Evolutionary conservation across 192 early-diverging fungal genomes (phyloP).

Genomic region (Radiomyces spectabilis): DNA sequence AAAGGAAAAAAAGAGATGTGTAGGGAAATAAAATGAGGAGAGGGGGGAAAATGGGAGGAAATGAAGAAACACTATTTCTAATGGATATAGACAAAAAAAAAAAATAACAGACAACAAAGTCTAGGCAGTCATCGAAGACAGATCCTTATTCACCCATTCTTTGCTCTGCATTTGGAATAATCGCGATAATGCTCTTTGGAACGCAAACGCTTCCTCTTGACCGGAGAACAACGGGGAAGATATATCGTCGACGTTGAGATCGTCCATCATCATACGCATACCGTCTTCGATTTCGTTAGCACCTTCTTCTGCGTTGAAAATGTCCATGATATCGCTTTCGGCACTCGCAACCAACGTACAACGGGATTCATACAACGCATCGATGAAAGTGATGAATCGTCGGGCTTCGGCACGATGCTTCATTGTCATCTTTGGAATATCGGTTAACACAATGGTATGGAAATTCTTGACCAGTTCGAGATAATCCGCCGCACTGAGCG

Average conservation of each 20-base stretch:
- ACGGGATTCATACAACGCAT: slow-evolving; percentile 86
- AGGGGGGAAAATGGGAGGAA: no score
- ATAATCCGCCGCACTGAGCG: slow-evolving; percentile 84
- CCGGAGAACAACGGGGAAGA: slow-evolving; percentile 67
- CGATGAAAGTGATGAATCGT: slow-evolving; percentile 90
- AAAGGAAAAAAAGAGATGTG: no score
- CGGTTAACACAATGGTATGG: slow-evolving; percentile 70
- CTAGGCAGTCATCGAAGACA: neutral
- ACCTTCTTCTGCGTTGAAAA: slow-evolving; percentile 66
- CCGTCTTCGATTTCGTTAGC: slow-evolving; percentile 27
- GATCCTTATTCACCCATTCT: slow-evolving; percentile 49
- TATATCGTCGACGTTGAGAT: slow-evolving; percentile 37
- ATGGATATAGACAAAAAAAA: no score
- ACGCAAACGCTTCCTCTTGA: slow-evolving; percentile 94
- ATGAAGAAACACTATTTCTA: no score
- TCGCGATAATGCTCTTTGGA: slow-evolving; percentile 86
- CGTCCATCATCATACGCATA: slow-evolving; percentile 58
- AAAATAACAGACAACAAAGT: neutral
- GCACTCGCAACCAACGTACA: slow-evolving; percentile 65
- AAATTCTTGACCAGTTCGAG: slow-evolving; percentile 72
- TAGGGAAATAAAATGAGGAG: no score
- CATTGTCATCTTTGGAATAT: slow-evolving; percentile 66
- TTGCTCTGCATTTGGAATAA: slow-evolving; percentile 88
- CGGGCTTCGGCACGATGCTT: slow-evolving; percentile 79
- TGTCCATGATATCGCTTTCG: slow-evolving; percentile 49